These are phyloP conservation scores for Graphiopsis chlorocephala DNA, from an alignment of 2,329 filamentous ascomycete species.

Conservation along the genomic window DNA sequence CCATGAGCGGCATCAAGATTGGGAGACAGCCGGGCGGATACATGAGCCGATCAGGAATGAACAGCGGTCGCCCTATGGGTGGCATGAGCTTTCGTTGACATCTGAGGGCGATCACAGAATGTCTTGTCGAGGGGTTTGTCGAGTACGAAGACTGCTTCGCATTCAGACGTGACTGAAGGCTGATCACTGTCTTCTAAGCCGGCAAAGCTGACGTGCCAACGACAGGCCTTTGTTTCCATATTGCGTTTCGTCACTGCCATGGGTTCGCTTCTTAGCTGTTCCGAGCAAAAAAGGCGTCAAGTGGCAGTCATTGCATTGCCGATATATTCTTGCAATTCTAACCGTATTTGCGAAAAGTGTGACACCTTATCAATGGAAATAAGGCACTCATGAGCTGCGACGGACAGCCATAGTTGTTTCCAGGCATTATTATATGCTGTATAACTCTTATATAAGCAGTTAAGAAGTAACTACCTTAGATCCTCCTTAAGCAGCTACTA, in stretches of 20 bases:
- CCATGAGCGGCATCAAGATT: slow-evolving; percentile 31
- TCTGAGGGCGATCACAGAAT: background rate
- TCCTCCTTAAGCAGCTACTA: too few relatives aligned
- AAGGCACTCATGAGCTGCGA: too few relatives aligned
- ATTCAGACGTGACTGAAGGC: background rate
- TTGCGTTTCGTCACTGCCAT: background rate
- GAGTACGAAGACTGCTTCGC: background rate
- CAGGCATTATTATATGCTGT: too few relatives aligned
- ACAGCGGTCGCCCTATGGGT: slow-evolving; percentile 3
- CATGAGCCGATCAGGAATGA: slow-evolving; percentile 2
- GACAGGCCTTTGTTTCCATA: background rate
- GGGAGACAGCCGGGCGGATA: slow-evolving; percentile 26
- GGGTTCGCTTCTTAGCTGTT: background rate
- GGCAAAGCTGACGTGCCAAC: background rate
- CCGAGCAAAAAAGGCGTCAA: background rate
- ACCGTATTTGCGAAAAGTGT: too few relatives aligned
- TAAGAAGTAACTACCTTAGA: too few relatives aligned
- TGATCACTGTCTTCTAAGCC: background rate
- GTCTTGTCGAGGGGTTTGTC: background rate
- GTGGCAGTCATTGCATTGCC: background rate
- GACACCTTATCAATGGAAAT: too few relatives aligned
- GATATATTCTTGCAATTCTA: too few relatives aligned
- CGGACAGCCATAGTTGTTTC: too few relatives aligned
- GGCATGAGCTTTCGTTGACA: slow-evolving; percentile 6
- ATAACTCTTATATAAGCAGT: too few relatives aligned